A percentile compares a stretch with the other conserved stretches of the same genome.
Evolutionary conservation across 768 basidiomycete genomes (phyloP).

Genomic region (Leccinum variicolor): DNA sequence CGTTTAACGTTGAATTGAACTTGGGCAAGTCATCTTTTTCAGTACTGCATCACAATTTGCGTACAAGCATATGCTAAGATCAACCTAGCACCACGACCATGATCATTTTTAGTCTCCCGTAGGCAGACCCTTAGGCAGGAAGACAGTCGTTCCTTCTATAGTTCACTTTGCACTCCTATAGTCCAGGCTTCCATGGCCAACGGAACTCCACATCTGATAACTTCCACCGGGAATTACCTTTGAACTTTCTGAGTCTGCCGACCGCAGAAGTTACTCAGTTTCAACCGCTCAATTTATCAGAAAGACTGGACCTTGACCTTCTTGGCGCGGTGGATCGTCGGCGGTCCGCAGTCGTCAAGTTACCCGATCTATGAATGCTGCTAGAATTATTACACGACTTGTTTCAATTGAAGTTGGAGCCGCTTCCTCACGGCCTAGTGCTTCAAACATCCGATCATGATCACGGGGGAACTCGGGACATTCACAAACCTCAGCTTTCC

Average conservation of each 20-base stretch:
- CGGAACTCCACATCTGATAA: neutral
- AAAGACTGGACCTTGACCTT: neutral
- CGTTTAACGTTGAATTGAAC: too few species aligned
- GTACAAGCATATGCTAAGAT: too few species aligned
- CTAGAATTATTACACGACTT: too few species aligned
- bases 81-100: too few species aligned
- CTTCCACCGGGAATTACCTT: neutral
- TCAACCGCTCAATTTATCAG: neutral
- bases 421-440: neutral
- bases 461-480: slow-evolving; percentile 1
- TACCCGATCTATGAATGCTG: neutral
- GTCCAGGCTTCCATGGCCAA: neutral
- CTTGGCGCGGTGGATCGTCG: neutral
- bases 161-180: too few species aligned
- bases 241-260: neutral
- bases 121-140: too few species aligned
- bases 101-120: too few species aligned
- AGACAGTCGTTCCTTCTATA: too few species aligned
- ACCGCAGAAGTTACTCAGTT: neutral
- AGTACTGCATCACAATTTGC: too few species aligned
- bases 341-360: neutral
- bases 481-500: neutral
- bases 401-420: too few species aligned
- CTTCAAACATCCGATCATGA: slow-evolving; percentile 1
- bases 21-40: too few species aligned